Evolutionary conservation across 140 eudicot genomes (phyloP).

Genomic region (Oenanthe javanica): DNA sequence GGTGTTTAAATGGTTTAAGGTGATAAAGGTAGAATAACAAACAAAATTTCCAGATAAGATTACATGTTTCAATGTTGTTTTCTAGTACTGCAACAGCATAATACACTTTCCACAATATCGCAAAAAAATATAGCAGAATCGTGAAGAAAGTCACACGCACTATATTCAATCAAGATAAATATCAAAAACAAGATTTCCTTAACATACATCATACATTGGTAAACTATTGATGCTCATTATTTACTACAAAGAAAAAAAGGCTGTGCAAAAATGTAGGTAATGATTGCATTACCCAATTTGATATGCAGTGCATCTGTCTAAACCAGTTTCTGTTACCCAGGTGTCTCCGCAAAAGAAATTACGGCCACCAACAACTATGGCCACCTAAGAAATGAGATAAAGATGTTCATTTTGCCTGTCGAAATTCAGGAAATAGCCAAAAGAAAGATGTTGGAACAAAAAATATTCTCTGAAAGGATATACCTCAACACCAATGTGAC

Average conservation of each 20-base stretch:
- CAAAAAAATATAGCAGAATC: not conserved
- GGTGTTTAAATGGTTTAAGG: not conserved
- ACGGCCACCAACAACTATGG: slow-evolving; percentile 97
- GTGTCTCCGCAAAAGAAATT: slow-evolving; percentile 98
- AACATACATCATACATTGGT: not conserved
- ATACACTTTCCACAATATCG: not conserved
- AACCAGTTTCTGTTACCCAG: slow-evolving; percentile 74
- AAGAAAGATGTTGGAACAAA: slow-evolving; percentile 2
- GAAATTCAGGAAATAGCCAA: slow-evolving; percentile 1
- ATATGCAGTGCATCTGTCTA: slow-evolving; percentile 88
- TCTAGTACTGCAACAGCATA: not conserved
- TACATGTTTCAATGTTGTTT: not conserved
- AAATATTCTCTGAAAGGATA: not conserved
- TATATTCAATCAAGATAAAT: not conserved
- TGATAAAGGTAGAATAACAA: not conserved
- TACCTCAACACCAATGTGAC: slow-evolving; percentile 88
- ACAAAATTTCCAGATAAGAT: not conserved
- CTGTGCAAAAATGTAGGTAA: not conserved
- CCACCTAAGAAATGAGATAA: slow-evolving; percentile 41
- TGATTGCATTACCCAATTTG: slow-evolving; percentile 70
- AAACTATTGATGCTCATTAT: not conserved
- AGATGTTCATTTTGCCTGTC: slow-evolving; percentile 16
- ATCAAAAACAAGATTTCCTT: not conserved
- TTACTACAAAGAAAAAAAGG: not conserved
- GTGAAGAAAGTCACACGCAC: not conserved